Conservation (phyloP, 805 yeast genomes). For the Monosporozyma yasuniensis region DNA sequence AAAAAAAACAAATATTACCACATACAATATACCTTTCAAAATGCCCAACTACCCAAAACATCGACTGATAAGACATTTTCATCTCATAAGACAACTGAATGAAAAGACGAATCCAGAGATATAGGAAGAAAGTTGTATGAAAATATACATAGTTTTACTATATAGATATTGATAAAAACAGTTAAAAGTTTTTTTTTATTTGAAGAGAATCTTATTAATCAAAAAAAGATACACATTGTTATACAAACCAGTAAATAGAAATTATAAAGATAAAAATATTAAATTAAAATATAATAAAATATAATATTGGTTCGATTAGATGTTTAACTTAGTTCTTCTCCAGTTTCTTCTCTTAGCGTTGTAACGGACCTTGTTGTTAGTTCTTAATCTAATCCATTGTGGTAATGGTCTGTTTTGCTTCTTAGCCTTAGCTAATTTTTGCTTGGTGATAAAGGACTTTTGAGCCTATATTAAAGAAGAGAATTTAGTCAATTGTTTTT, state of each 20-base stretch:
- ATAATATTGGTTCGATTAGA: slow-evolving; percentile 44
- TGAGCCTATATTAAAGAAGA: slow-evolving; percentile 47
- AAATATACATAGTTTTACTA: too few species aligned
- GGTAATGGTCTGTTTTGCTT: slow-evolving; percentile 99
- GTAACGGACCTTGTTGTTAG: slow-evolving; percentile 95
- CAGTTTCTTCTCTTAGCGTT: slow-evolving; percentile 99
- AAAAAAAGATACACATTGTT: slow-evolving; percentile 2
- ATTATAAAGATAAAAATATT: slow-evolving; percentile 1
- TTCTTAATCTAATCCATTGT: slow-evolving; percentile 98
- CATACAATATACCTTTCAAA: too few species aligned
- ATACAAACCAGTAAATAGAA: slow-evolving; percentile 3
- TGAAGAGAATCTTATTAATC: not conserved
- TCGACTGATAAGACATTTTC: too few species aligned
- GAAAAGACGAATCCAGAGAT: too few species aligned
- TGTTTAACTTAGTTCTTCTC: slow-evolving; percentile 98
- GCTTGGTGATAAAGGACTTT: slow-evolving; percentile 94
- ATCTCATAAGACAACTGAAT: too few species aligned
- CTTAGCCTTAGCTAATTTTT: slow-evolving; percentile 97
- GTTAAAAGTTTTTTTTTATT: not conserved
- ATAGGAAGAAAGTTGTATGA: too few species aligned
- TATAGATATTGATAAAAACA: too few species aligned
- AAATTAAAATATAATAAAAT: not conserved
- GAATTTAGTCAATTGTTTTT: not conserved
- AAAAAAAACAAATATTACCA: too few species aligned
- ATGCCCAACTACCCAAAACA: too few species aligned